Evolutionary conservation across 2,329 filamentous ascomycete genomes (phyloP).

Genomic region (Epichloe hybrida): DNA sequence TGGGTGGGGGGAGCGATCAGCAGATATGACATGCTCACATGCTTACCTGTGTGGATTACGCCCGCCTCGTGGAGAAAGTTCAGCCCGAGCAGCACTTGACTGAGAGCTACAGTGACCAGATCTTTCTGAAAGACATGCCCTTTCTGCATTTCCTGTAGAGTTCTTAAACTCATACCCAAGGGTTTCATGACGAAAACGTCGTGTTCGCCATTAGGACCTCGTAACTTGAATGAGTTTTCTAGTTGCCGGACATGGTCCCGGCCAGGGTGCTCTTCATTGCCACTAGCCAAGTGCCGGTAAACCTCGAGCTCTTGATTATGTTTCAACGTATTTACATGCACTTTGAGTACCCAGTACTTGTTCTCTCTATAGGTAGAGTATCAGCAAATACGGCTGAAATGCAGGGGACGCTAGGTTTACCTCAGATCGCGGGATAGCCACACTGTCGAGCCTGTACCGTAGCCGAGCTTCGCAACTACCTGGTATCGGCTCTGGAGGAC

Average conservation of each 20-base stretch:
- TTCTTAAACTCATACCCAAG: slow-evolving; percentile 23
- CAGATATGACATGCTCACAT: no score
- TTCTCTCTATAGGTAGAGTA: slow-evolving; percentile 6
- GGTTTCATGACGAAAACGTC: slow-evolving; percentile 21
- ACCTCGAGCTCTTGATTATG: slow-evolving; percentile 18
- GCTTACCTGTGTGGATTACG: no score
- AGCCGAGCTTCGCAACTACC: slow-evolving; percentile 28
- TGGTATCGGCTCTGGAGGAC: slow-evolving; percentile 6
- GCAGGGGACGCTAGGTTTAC: slow-evolving; percentile 1
- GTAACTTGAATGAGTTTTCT: slow-evolving; percentile 21
- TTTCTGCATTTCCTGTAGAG: slow-evolving; percentile 18
- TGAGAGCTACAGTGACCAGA: slow-evolving; percentile 13
- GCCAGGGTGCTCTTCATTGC: slow-evolving; percentile 11
- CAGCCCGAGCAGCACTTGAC: slow-evolving; percentile 9
- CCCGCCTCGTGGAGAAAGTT: no score
- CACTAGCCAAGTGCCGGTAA: slow-evolving; percentile 14
- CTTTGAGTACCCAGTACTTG: slow-evolving; percentile 19
- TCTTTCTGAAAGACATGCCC: slow-evolving; percentile 13
- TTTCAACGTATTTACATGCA: slow-evolving; percentile 17
- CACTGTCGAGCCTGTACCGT: slow-evolving; percentile 26
- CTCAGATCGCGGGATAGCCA: slow-evolving; percentile 27
- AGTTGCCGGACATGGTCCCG: slow-evolving; percentile 17
- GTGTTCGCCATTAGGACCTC: slow-evolving; percentile 20
- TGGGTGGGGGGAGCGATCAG: no score
- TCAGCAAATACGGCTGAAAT: background rate